phyloP scores from a whole-genome alignment of 108 stramenopile genomes.

The Skeletonema costatum region DNA sequence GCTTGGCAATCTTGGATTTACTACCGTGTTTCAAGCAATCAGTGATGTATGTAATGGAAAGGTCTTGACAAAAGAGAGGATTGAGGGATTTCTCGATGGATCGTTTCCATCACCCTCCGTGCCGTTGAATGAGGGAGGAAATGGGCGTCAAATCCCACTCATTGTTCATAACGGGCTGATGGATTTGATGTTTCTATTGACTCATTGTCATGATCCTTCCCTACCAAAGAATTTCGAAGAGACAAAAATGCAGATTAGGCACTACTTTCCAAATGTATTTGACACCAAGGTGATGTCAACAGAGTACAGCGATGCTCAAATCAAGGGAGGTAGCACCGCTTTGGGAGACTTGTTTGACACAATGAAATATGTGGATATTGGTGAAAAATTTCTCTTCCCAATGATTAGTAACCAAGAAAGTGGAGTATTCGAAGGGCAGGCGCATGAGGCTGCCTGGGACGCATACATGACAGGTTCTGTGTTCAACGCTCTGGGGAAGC shows the following conservation, averaged over 20 bases:
- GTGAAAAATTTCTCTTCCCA: slow-evolving; percentile 4
- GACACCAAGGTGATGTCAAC: slow-evolving; percentile 79
- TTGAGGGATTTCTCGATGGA: slow-evolving; percentile 19
- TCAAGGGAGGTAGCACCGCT: slow-evolving; percentile 53
- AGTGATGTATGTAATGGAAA: slow-evolving; percentile 66
- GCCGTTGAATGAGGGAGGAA: background rate
- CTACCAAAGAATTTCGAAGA: slow-evolving; percentile 66
- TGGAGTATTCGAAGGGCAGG: slow-evolving; percentile 34
- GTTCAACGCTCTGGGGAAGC: slow-evolving; percentile 24
- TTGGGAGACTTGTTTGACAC: slow-evolving; percentile 48
- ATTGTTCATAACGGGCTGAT: slow-evolving; percentile 87
- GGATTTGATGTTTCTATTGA: slow-evolving; percentile 81
- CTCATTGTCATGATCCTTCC: slow-evolving; percentile 66
- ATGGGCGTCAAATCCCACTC: slow-evolving; percentile 61
- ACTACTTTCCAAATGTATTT: slow-evolving; percentile 72
- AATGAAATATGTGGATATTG: slow-evolving; percentile 19
- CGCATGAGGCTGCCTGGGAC: slow-evolving; percentile 79
- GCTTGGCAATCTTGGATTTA: slow-evolving; percentile 63
- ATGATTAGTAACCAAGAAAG: slow-evolving; percentile 23
- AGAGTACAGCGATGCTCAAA: slow-evolving; percentile 55
- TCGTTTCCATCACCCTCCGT: slow-evolving; percentile 8
- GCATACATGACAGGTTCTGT: slow-evolving; percentile 75
- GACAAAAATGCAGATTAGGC: slow-evolving; percentile 61
- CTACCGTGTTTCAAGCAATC: slow-evolving; percentile 76
- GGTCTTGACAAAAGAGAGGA: slow-evolving; percentile 15